These are phyloP conservation scores for Russula brevipes DNA, from an alignment of 768 basidiomycete genomes.

Conservation along the genomic window DNA sequence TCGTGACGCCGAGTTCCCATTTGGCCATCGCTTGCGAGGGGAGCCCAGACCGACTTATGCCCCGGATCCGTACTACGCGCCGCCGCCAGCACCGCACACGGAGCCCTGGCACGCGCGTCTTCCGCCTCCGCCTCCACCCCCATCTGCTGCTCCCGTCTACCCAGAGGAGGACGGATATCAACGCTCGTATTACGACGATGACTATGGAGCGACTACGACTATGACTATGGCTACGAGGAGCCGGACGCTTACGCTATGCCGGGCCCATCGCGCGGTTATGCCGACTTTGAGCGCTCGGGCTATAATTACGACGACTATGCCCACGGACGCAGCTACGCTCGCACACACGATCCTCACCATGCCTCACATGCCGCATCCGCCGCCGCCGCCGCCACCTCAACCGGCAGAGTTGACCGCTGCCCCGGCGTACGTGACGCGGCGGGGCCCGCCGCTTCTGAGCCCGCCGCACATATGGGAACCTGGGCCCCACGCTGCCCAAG, in stretches of 20 bases:
- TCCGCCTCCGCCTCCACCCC: background rate
- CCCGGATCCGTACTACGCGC: slow-evolving; percentile 16
- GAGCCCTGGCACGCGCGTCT: slow-evolving; percentile 12
- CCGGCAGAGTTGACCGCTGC: background rate
- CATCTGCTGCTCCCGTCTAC: background rate
- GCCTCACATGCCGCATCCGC: background rate
- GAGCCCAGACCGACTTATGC: background rate
- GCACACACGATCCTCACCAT: background rate
- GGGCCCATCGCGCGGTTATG: background rate
- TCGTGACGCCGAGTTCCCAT: background rate
- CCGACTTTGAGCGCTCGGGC: slow-evolving; percentile 6
- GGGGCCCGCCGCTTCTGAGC: background rate
- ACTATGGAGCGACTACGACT: background rate
- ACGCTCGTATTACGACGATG: background rate
- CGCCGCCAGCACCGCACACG: slow-evolving; percentile 10
- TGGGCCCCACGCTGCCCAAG: slow-evolving; percentile 3
- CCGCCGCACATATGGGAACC: too few species aligned
- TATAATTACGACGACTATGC: background rate
- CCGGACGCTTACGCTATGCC: background rate
- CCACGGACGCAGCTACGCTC: background rate
- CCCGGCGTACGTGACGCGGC: background rate
- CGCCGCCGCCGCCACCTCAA: background rate
- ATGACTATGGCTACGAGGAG: slow-evolving; percentile 8
- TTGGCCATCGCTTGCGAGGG: background rate
- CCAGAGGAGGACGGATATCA: background rate